Conservation (phyloP, 164 flowering plant genomes). For the Liquidambar formosana region DNA sequence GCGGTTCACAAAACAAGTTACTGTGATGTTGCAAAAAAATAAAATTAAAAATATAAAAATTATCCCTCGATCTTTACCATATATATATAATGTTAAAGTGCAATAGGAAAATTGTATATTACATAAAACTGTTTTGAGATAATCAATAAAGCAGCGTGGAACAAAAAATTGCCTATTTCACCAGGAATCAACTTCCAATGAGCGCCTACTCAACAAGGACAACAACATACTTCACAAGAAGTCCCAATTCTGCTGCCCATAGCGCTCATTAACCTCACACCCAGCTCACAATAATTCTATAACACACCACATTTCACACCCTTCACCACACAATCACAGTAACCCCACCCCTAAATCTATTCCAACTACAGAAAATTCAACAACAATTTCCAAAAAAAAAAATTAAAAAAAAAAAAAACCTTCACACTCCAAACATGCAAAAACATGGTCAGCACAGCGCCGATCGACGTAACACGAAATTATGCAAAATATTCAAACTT, state of each 20-base stretch:
- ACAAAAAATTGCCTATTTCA: slow-evolving; percentile 4
- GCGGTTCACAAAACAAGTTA: too few relatives aligned
- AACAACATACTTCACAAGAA: slow-evolving; percentile 47
- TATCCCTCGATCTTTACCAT: too few relatives aligned
- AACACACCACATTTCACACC: neutral
- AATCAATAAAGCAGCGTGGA: neutral
- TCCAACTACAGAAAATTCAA: too few relatives aligned
- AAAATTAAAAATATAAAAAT: too few relatives aligned
- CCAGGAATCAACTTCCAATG: slow-evolving; percentile 56
- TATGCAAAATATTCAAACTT: neutral
- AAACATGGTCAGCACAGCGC: neutral
- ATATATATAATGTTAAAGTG: too few relatives aligned
- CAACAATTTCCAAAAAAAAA: neutral
- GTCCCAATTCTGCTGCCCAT: slow-evolving; percentile 43
- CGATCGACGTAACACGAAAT: neutral
- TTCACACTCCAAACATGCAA: neutral
- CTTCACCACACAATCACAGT: neutral
- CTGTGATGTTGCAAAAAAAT: too few relatives aligned
- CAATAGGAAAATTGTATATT: neutral
- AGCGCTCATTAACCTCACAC: slow-evolving; percentile 22
- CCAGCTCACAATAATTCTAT: slow-evolving; percentile 10
- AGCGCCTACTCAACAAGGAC: slow-evolving; percentile 43
- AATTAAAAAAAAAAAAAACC: neutral
- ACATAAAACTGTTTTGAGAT: neutral
- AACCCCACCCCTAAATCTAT: neutral